Conservation (phyloP, 2,329 filamentous ascomycete species). For the Cladosporium austrohemisphaericum region DNA sequence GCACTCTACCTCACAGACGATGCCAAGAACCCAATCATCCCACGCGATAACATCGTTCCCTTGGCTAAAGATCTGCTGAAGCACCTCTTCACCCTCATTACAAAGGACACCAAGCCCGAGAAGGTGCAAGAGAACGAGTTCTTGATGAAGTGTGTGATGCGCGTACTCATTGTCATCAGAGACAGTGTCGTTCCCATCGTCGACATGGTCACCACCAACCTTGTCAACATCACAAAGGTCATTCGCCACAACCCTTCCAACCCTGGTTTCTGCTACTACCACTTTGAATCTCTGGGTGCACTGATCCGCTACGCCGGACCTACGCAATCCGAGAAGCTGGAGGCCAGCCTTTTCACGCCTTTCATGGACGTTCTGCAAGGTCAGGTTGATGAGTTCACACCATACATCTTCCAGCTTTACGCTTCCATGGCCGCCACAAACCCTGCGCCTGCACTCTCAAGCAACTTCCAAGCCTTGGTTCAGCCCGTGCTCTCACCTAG, state of each 20-base stretch:
- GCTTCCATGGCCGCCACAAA: slow-evolving; percentile 86
- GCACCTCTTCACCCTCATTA: slow-evolving; percentile 87
- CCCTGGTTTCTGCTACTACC: slow-evolving; percentile 96
- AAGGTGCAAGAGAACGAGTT: slow-evolving; percentile 99
- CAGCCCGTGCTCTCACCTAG: slow-evolving; percentile 72
- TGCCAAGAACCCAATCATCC: slow-evolving; percentile 72
- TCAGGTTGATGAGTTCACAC: slow-evolving; percentile 89
- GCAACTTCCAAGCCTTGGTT: slow-evolving; percentile 76
- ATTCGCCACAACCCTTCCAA: slow-evolving; percentile 96
- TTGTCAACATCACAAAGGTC: slow-evolving; percentile 84
- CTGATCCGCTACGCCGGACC: slow-evolving; percentile 73
- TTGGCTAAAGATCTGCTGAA: slow-evolving; percentile 81
- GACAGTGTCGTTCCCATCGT: slow-evolving; percentile 71
- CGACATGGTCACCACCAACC: slow-evolving; percentile 74
- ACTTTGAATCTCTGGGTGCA: slow-evolving; percentile 91
- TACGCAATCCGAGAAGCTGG: slow-evolving; percentile 67
- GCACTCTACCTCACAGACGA: slow-evolving; percentile 80
- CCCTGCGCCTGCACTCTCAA: slow-evolving; percentile 70
- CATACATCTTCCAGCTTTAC: slow-evolving; percentile 94
- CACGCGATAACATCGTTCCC: slow-evolving; percentile 71
- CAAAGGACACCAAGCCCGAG: slow-evolving; percentile 75
- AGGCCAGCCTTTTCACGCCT: slow-evolving; percentile 75
- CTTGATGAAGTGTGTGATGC: slow-evolving; percentile 97
- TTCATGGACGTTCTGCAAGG: slow-evolving; percentile 76
- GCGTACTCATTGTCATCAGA: slow-evolving; percentile 89